Evolutionary conservation across 1,284 basidiomycete genomes (phyloP), one percentile per base, ranked within the genome.

Genomic region (Fomes fomentarius): DNA sequence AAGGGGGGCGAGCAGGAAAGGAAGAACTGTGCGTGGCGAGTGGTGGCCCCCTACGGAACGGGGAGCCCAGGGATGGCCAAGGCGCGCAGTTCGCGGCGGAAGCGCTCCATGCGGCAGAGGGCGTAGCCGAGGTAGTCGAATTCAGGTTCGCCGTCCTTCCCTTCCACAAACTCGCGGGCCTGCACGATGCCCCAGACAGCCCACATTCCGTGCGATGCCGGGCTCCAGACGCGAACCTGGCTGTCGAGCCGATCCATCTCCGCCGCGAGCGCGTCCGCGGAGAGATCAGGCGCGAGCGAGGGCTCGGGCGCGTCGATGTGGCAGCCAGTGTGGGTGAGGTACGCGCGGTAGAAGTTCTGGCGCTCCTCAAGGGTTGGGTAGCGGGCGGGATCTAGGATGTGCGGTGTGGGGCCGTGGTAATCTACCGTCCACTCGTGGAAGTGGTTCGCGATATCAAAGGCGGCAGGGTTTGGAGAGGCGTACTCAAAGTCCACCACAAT

Each of bases 401-500:
- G 92, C 41, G 94, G 90, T 0, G 82, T 83, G 21, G 80, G 69
- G 6, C 82, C 80, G 68, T 93, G 89, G 71, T 97, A 98, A 72
- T 96, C 82, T 17, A 93, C 90, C 25, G 91, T 91, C 94, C 95
- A 97, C 74, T 97, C 95, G 68, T 93, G 87, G 74, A 96, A 97
- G 74, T 97, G 94, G 74, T 97, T 97, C 55, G 91, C 94, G 65
- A 98, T 94, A 70, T 98, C 95, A 72, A 87, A 96, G 2, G 92
- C 90, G 3, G 93, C 85, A 25, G 93, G 86, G 69, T 96, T 97
- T 2, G 91, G 89, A 0, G 87, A 81, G 8, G 94, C 93, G 67
- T 97, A 98, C 74, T 98, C 95, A 69, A 96, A 97, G 73, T 97
- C 94, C 60, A 97, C 92, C 33, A 97, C 93, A 67, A 96, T 91